Evolutionary conservation across 2,329 filamentous ascomycete genomes (phyloP), one percentile per base, ranked within the genome.

Genomic region (Penicillium sp.): DNA sequence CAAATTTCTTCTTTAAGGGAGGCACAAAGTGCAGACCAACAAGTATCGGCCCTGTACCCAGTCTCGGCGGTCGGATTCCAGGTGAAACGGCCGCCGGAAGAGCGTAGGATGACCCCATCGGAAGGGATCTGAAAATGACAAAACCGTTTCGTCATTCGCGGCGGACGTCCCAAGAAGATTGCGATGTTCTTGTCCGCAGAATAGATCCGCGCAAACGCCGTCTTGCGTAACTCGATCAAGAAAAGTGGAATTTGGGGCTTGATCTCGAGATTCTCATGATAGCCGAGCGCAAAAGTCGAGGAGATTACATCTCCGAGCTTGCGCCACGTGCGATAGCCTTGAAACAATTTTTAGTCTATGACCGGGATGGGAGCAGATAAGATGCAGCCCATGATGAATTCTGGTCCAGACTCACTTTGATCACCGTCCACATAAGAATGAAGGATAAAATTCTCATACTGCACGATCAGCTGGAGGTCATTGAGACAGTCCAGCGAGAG

Each of bases 391-490:
- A 7, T 12, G 8, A 9, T 13, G 3, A 5, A 38, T 18, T 1
- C 29, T 11, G 11, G 7, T 32, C 7, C 29, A 11, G n/a, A 53
- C 66, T 56, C 56, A 74, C 71, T 73, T 49, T 73, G 70, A 46
- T 74, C 72, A 7, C 73, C 72, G 49, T 73, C 64, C 1, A 73
- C 65, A 32, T 68, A 64, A 0, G 72, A 70, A 47, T 74, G 70
- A 1, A 72, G 55, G n/a, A 75, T 73, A 33, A 71, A 74, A 26
- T 73, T 74, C 46, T 75, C 73, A 41, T 74, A 75, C 46, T 76
- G 73, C 4, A 74, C 50, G 4, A 73, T 51, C 3, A 75, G 57
- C 46, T 75, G 73, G 26, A 76, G 53, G 53, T 75, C 71, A 46
- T 75, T 75, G 28, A 76, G 39, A 35, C 59, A 62, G 32, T 63